phyloP scores from a whole-genome alignment of 73 alveolate species.

The Tetrahymena malaccensis region DNA sequence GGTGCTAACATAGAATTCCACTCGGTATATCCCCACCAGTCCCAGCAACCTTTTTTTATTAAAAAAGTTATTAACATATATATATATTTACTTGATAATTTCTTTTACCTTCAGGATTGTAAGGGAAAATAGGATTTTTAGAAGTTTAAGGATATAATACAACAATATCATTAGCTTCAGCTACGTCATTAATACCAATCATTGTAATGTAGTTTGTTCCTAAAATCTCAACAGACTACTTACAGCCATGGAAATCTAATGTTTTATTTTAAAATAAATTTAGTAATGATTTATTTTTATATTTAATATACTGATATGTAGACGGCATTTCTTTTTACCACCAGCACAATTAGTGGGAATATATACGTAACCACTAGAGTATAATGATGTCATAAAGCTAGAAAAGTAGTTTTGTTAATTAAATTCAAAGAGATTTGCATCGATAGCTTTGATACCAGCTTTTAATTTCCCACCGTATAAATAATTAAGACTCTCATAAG shows the following conservation, averaged over 20 bases:
- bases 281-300: not conserved
- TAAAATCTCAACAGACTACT: constrained; percentile 1
- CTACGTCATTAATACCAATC: constrained; percentile 45
- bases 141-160: constrained; percentile 38
- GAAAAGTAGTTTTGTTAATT: constrained; percentile 9
- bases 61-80: not conserved
- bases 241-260: constrained; percentile 54
- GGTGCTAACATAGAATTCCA: not conserved
- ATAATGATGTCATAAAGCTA: not conserved
- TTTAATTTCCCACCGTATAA: not conserved
- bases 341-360: constrained; percentile 41
- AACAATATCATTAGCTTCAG: constrained; percentile 46
- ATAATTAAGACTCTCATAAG: constrained; percentile 19
- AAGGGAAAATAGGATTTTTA: not conserved
- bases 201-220: constrained; percentile 4
- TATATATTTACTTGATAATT: not conserved
- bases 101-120: constrained; percentile 38
- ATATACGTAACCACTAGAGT: constrained; percentile 30
- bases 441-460: not conserved
- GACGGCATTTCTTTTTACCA: not conserved
- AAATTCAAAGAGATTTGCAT: not conserved
- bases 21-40: constrained; percentile 62
- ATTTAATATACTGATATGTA: not conserved
- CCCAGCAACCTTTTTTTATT: constrained; percentile 53
- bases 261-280: not conserved